Percentiles rank a stretch among this genome's conserved stretches.
Conservation (phyloP, 148 eudicot genomes). For the Rhododendron molle region DNA sequence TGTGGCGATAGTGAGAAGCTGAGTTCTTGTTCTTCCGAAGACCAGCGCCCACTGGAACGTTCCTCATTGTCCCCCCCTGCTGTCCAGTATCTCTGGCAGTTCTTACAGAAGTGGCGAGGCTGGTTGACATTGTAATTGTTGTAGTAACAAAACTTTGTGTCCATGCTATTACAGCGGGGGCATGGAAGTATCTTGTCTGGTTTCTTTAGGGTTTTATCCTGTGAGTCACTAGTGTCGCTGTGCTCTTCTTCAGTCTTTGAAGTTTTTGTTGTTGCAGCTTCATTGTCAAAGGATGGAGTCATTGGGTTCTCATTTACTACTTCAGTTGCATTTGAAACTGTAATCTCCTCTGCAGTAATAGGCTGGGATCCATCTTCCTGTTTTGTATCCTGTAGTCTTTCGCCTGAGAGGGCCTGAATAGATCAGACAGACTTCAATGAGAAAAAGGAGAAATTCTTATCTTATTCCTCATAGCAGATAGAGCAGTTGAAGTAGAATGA, state of each 20-base stretch:
- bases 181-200: conserved; percentile 57
- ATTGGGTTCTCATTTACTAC: conserved; percentile 11
- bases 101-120: conserved; percentile 51
- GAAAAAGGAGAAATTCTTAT: background rate
- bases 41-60: conserved; percentile 51
- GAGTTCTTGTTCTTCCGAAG: conserved; percentile 44
- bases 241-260: conserved; percentile 24
- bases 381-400: conserved; percentile 5
- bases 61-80: conserved; percentile 62
- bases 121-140: conserved; percentile 52
- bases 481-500: background rate
- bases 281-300: conserved; percentile 8
- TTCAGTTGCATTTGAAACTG: conserved; percentile 7
- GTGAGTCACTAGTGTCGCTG: conserved; percentile 16
- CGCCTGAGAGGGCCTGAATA: conserved; percentile 15
- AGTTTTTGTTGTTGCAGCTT: conserved; percentile 9
- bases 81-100: conserved; percentile 56
- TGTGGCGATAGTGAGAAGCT: conserved; percentile 25
- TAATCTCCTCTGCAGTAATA: conserved; percentile 3
- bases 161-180: conserved; percentile 58
- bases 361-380: conserved; percentile 12
- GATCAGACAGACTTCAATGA: background rate
- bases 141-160: conserved; percentile 53
- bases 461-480: background rate
- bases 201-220: conserved; percentile 36